These are phyloP conservation scores for Angomonas deanei DNA, from an alignment of 208 protist species.

Conservation along the genomic window DNA sequence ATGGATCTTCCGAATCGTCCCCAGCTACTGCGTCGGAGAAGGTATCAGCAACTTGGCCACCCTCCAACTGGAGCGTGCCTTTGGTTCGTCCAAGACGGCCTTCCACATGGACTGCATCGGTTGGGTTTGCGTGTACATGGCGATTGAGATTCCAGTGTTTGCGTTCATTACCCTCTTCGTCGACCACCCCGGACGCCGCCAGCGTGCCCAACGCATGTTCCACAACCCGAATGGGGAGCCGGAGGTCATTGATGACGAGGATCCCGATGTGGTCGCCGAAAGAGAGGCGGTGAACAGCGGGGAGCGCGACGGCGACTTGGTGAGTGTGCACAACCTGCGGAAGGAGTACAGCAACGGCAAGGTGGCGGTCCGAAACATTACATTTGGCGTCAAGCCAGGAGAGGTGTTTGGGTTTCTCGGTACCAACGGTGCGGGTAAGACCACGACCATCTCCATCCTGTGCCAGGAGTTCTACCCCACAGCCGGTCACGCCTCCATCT, in stretches of 20 bases:
- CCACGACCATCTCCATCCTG: slow-evolving; percentile 77
- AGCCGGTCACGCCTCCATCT: slow-evolving; percentile 41
- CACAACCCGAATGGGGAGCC: slow-evolving; percentile 25
- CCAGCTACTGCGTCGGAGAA: slow-evolving; percentile 59
- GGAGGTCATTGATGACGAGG: slow-evolving; percentile 27
- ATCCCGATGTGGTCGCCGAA: slow-evolving; percentile 35
- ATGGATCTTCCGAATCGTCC: slow-evolving; percentile 51
- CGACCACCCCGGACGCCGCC: slow-evolving; percentile 47
- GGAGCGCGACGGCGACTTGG: slow-evolving; percentile 22
- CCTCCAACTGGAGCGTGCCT: slow-evolving; percentile 5
- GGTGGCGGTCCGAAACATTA: slow-evolving; percentile 63
- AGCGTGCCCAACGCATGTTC: slow-evolving; percentile 22
- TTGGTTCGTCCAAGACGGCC: slow-evolving; percentile 15
- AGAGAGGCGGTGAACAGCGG: slow-evolving; percentile 14
- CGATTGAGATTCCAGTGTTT: slow-evolving; percentile 30
- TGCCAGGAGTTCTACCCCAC: slow-evolving; percentile 66
- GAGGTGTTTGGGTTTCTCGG: slow-evolving; percentile 87
- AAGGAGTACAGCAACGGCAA: slow-evolving; percentile 67
- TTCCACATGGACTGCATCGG: slow-evolving; percentile 32
- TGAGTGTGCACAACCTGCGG: slow-evolving; percentile 45
- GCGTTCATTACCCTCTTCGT: slow-evolving; percentile 41
- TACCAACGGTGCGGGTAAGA: slow-evolving; percentile 88
- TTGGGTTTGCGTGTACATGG: slow-evolving; percentile 43
- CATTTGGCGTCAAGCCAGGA: slow-evolving; percentile 55
- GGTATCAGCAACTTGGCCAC: slow-evolving; percentile 45